Evolutionary conservation across 2,329 filamentous ascomycete species (phyloP).

Genomic region (Trichoderma sp.): DNA sequence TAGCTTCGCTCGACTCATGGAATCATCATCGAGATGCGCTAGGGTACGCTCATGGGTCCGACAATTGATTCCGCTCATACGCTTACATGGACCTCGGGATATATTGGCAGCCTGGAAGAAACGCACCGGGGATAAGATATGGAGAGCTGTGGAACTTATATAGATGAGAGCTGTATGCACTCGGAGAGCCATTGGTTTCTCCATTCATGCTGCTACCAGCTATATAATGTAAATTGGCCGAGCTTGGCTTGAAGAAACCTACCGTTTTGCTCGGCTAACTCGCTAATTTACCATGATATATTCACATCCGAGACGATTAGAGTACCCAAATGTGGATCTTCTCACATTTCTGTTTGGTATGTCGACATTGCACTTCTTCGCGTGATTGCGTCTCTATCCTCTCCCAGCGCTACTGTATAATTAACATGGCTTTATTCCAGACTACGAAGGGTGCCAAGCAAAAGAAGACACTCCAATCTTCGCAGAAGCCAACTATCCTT

Average conservation of each 20-base stretch:
- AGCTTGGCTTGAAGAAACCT: not conserved
- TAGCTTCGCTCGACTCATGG: not conserved
- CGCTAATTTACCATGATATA: conserved; percentile 43
- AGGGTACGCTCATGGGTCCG: not conserved
- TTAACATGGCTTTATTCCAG: conserved; percentile 34
- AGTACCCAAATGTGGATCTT: conserved; percentile 47
- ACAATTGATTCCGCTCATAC: not conserved
- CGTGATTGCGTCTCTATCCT: not conserved
- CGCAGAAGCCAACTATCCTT: conserved; percentile 59
- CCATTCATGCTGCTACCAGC: not conserved
- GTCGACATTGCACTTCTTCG: not conserved
- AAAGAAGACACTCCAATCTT: conserved; percentile 58
- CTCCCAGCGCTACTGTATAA: not conserved
- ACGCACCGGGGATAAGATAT: not conserved
- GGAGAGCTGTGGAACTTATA: not conserved
- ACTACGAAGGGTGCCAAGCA: conserved; percentile 41
- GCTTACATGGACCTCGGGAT: not conserved
- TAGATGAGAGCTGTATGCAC: too few relatives aligned
- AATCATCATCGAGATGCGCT: not conserved
- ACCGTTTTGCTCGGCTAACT: not conserved
- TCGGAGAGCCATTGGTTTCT: not conserved
- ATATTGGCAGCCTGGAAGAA: not conserved
- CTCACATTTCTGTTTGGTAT: conserved; percentile 51
- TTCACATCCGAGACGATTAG: conserved; percentile 36
- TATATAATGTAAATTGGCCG: not conserved